Evolutionary conservation across 148 eudicot genomes (phyloP), one percentile per base, ranked within the genome.

Genomic region (Silene latifolia): DNA sequence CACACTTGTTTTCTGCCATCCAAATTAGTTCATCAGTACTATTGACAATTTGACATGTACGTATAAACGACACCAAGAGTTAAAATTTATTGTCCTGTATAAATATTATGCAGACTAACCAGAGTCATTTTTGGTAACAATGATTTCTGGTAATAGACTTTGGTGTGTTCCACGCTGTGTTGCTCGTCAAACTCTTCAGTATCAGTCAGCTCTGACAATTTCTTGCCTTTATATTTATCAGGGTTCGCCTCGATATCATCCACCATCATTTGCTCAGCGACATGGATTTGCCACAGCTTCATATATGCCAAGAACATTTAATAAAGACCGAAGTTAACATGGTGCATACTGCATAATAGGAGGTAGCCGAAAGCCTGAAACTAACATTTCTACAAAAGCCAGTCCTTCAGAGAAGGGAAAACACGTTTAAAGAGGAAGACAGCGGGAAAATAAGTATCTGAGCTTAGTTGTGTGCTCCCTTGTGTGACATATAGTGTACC

Each of bases 221-320:
- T 88, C 80, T 86, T 86, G 75, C 86, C 94, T 72, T 88, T 72
- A 65, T 95, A 95, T 69, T 90, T 92, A 63, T 89, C 91, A 78
- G 99, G 99, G 74, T 89, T 92, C 17, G 82, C 80, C 78, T 88
- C 99, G 81, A 90, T 79, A 80, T 95, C 99, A 83, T 92, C 98
- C 87, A 95, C 59, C 47, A 95, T 89, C 94, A 89, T 86, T 82
- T 95, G 99, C 85, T 95, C 99, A 76, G 99, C 91, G 77, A 79
- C 85, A 84, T 95, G 91, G 68, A 95, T 87, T 82, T 90, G 96
- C 99, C 99, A 95, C 74, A 95, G 76, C 99, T 95, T 89, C 83
- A 74, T 51, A 66, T 44, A 82, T 18, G 65, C 65, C 74, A 75
- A 67, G 66, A 29, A 64, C 60, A 63, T 20, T 42, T 4, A 8